Conservation (phyloP, 768 basidiomycete species). For the Termitomyces sp. region DNA sequence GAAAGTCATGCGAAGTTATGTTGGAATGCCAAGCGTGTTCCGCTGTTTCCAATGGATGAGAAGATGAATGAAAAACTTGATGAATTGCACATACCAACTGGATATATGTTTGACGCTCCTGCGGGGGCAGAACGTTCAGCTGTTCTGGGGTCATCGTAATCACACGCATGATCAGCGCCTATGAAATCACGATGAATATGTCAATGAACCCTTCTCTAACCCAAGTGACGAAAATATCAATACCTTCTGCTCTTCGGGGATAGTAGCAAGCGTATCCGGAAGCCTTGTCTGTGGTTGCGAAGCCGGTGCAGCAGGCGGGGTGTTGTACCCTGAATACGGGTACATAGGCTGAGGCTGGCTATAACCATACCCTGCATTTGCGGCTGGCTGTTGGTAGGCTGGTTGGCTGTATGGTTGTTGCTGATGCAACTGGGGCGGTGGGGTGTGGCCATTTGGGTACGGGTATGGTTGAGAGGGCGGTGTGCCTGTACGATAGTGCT, state of each 20-base stretch:
- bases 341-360: constrained; percentile 14
- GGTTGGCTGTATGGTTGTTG: constrained; percentile 10
- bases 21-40: constrained; percentile 33
- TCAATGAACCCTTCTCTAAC: constrained; percentile 2
- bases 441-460: constrained; percentile 18
- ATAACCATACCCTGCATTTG: constrained; percentile 13
- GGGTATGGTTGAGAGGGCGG: constrained; percentile 24
- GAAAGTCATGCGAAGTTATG: constrained; percentile 4
- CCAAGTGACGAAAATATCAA: not conserved
- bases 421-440: constrained; percentile 2
- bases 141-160: constrained; percentile 73
- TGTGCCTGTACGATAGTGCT: constrained; percentile 28
- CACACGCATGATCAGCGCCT: constrained; percentile 14
- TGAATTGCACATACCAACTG: constrained; percentile 59
- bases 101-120: constrained; percentile 71
- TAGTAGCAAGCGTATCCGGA: constrained; percentile 50
- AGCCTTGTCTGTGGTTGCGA: constrained; percentile 17
- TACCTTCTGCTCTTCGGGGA: constrained; percentile 69
- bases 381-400: constrained; percentile 1
- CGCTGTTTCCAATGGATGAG: constrained; percentile 20
- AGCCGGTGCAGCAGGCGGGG: constrained; percentile 19
- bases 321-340: constrained; percentile 6
- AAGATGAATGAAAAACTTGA: not conserved
- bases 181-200: not conserved
- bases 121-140: constrained; percentile 65